Conservation (phyloP, 805 yeast species). For the Candida awuae region DNA sequence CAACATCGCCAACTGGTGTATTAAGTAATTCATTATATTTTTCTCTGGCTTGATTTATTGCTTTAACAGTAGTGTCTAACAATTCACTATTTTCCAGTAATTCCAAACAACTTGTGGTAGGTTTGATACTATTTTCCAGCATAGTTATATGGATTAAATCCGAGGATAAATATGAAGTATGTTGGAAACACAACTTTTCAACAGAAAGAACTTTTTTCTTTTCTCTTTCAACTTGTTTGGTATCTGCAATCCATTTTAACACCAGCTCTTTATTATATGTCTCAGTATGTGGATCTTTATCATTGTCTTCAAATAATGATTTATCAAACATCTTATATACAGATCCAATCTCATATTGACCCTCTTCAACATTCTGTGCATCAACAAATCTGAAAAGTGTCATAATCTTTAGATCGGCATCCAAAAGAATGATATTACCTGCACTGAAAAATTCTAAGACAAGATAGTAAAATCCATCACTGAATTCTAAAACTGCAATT, state of each 20-base stretch:
- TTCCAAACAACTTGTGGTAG: constrained; percentile 26
- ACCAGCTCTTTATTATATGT: constrained; percentile 29
- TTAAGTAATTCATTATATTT: constrained; percentile 34
- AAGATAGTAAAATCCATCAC: constrained; percentile 70
- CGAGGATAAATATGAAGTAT: constrained; percentile 68
- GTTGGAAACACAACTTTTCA: constrained; percentile 60
- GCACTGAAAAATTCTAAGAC: constrained; percentile 93
- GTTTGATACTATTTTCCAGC: constrained; percentile 36
- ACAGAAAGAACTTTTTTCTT: constrained; percentile 48
- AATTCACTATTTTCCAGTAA: constrained; percentile 25
- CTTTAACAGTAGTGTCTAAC: constrained; percentile 28
- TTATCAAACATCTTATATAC: constrained; percentile 54
- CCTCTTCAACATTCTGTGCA: constrained; percentile 53
- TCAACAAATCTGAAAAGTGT: constrained; percentile 67
- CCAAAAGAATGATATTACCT: constrained; percentile 78
- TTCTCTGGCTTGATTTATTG: constrained; percentile 41
- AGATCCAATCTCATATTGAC: constrained; percentile 69
- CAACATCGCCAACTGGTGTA: constrained; percentile 28
- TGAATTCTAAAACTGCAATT: constrained; percentile 73
- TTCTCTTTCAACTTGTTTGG: constrained; percentile 28
- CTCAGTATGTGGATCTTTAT: constrained; percentile 1
- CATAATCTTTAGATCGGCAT: constrained; percentile 57
- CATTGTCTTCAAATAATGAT: constrained; percentile 31
- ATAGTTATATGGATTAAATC: constrained; percentile 64
- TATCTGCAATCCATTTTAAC: constrained; percentile 33